Percentiles rank a stretch among this genome's conserved stretches.
These are phyloP conservation scores for Penicillium simplicissimum DNA, from an alignment of 495 filamentous ascomycete genomes.

Conservation along the genomic window DNA sequence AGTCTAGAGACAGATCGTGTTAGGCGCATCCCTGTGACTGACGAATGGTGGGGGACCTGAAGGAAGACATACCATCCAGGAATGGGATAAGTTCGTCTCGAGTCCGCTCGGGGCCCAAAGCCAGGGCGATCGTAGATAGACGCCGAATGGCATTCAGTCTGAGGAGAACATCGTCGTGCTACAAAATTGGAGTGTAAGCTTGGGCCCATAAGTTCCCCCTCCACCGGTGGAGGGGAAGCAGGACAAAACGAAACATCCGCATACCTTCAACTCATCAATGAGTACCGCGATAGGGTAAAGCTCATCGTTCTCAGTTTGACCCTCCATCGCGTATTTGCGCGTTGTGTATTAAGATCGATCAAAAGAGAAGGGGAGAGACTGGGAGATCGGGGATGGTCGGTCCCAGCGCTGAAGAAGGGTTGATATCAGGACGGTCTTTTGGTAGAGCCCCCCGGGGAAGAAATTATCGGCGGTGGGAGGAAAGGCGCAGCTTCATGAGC, in stretches of 20 bases:
- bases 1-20: slow-evolving; percentile 62
- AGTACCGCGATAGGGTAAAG: slow-evolving; percentile 98
- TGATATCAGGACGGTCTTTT: slow-evolving; percentile 22
- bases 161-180: slow-evolving; percentile 98
- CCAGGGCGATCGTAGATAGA: slow-evolving; percentile 95
- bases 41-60: slow-evolving; percentile 11
- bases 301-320: slow-evolving; percentile 82
- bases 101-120: slow-evolving; percentile 90
- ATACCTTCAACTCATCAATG: slow-evolving; percentile 98
- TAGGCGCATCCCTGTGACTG: slow-evolving; percentile 21
- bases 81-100: slow-evolving; percentile 98
- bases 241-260: slow-evolving; percentile 5
- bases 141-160: slow-evolving; percentile 98
- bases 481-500: slow-evolving; percentile 16
- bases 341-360: slow-evolving; percentile 25
- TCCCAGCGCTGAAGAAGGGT: slow-evolving; percentile 36
- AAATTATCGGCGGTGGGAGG: slow-evolving; percentile 14
- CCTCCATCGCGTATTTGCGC: slow-evolving; percentile 59
- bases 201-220: slow-evolving; percentile 11
- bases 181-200: slow-evolving; percentile 29
- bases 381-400: slow-evolving; percentile 34
- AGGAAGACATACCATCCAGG: slow-evolving; percentile 74
- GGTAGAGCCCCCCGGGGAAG: slow-evolving; percentile 28
- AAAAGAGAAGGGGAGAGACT: slow-evolving; percentile 21
- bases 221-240: slow-evolving; percentile 11